Conservation (phyloP, 306 rosid species). For the Mimosa pudica region DNA sequence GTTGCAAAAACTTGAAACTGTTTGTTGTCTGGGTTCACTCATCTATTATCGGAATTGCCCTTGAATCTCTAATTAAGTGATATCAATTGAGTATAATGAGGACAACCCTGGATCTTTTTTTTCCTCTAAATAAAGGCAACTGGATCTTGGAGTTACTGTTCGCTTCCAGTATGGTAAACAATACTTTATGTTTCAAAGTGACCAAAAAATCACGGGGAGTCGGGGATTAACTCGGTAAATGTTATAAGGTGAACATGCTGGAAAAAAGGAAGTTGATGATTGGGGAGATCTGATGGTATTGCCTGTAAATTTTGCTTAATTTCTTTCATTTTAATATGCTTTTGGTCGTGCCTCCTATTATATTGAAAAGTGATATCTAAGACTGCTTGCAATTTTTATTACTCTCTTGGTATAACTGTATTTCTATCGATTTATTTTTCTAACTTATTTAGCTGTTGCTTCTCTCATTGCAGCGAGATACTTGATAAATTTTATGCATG, state of each 20-base stretch:
- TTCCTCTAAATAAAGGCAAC: background rate
- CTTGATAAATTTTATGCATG: slow-evolving; percentile 22
- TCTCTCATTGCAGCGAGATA: slow-evolving; percentile 31
- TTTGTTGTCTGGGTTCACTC: background rate
- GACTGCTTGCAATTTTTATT: background rate
- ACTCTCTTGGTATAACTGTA: slow-evolving; percentile 15
- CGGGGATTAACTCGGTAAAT: background rate
- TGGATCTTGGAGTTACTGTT: background rate
- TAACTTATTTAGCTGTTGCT: slow-evolving; percentile 32
- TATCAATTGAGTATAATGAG: background rate
- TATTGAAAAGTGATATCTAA: background rate
- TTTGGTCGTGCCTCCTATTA: slow-evolving; percentile 10
- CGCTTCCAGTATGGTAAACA: slow-evolving; percentile 3
- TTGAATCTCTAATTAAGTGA: background rate
- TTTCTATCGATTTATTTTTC: slow-evolving; percentile 14
- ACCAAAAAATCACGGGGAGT: background rate
- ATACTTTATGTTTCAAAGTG: background rate
- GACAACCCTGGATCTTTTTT: background rate
- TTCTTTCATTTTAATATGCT: background rate
- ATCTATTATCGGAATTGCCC: background rate
- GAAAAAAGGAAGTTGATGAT: background rate
- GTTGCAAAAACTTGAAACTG: background rate
- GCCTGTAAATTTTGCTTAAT: background rate
- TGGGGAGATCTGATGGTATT: background rate
- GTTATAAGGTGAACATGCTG: no score